Evolutionary conservation across 352 stramenopile species (phyloP), one percentile per base, ranked within the genome.

Genomic region (Lagenidium sp.): DNA sequence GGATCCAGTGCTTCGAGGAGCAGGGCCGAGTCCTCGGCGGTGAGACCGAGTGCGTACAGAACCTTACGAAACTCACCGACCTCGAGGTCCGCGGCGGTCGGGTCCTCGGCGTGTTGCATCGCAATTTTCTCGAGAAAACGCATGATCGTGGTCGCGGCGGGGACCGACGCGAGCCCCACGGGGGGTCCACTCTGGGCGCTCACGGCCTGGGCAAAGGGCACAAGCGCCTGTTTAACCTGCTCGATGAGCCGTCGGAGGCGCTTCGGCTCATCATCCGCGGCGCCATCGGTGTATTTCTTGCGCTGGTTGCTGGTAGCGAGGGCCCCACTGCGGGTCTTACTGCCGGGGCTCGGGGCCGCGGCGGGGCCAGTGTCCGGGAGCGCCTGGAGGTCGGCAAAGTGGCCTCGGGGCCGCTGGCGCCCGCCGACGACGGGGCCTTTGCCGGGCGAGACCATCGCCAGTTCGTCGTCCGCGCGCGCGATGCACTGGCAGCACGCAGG

Each of bases 41-140:
- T 30, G 0, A 66, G 4, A 2, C 64, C 64, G 22, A 75, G 32
- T 24, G 64, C 55, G 22, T 59, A 71, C 3, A 75, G 40, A 25
- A 57, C 66, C 39, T 71, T 71, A 37, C 54, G 64, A 6, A 75
- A 53, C 12, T 55, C 47, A 18, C 26, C 11, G 2, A 50, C 44
- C 3, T 66, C 54, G 13, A 70, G 40, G 16, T n/a, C n/a, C 15
- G 20, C 23, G n/a, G 29, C 13, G 13, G 40, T 1, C n/a, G 15
- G 10, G 13, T 31, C 18, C 11, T n/a, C 20, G 11, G 28, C 45
- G 19, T 34, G 16, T 13, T 15, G 24, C n/a, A 34, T 5, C 23
- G 3, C 25, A 18, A 40, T 36, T 31, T 23, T 34, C 2, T 60
- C 35, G 32, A 69, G 39, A 29, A 60, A 66, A 35, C 25, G 26